Base-by-base conservation (phyloP, 805 yeast species). In the Kodamaea sagamina region DNA sequence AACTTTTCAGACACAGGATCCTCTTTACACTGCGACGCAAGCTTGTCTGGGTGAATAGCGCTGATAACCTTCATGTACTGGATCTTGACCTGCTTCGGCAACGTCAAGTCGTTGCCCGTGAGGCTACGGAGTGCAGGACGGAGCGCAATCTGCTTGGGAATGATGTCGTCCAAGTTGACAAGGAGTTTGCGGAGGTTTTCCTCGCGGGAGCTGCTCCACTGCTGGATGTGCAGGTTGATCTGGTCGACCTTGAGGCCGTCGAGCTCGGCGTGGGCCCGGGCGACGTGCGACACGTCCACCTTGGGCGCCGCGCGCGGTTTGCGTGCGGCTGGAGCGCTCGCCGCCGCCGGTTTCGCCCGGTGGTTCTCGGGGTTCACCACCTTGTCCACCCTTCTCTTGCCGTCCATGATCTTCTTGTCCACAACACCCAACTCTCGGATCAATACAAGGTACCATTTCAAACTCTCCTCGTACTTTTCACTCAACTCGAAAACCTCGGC, bases 1-100 rank as follows among this genome's bases (percentile, higher is more conserved):
- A 92, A 73, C 83, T 92, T 77, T 58, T 84, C 83, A 44, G 79
- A 78, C 54, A 89, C 95, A 4, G 81, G 68, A 6, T 82, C 68
- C 5, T 80, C 70, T 16, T 48, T 47, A 22, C 51, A 48, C 37
- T 50, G 53, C 16, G 48, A 43, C 11, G 51, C 53, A 17, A 90
- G 68, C 61, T 93, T 93, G 62, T 93, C 99, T 0, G 93, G 93
- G 55, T 85, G 93, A 4, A 87, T 84, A 43, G 78, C 72, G 39
- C 88, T 78, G 36, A 84, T 87, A 1, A 88, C 92, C 55, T 82
- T 84, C 88, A 85, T 79, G 62, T 93, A 93, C 13, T 73, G 72
- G 27, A 92, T 69, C 61, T 92, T 92, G 28, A 89, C 97, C 60
- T 86, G 89, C 54, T 89, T 90, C 13, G 95, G 92, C 49, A 90